phyloP scores from a whole-genome alignment of 495 filamentous ascomycete genomes.

The Xylaria longipes region DNA sequence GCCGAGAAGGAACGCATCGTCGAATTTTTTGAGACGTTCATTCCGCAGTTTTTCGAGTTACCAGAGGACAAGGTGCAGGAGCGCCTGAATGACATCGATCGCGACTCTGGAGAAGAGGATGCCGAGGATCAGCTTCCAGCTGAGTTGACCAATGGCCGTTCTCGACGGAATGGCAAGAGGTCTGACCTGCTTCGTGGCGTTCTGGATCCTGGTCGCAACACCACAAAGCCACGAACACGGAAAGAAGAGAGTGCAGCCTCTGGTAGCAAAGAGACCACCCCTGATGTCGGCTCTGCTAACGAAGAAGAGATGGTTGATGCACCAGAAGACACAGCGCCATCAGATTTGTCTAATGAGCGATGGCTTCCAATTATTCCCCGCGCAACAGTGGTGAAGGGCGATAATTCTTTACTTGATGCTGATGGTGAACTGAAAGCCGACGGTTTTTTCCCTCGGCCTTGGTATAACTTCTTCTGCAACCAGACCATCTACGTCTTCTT shows the following conservation, averaged over 20 bases:
- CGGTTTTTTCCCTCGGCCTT: slow-evolving; percentile 76
- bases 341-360: slow-evolving; percentile 62
- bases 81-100: slow-evolving; percentile 73
- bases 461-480: slow-evolving; percentile 88
- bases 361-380: slow-evolving; percentile 58
- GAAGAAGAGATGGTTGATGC: slow-evolving; percentile 68
- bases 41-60: slow-evolving; percentile 87
- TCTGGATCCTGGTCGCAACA: slow-evolving; percentile 77
- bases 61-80: slow-evolving; percentile 76
- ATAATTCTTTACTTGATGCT: slow-evolving; percentile 46
- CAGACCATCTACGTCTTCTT: slow-evolving; percentile 92
- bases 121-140: slow-evolving; percentile 64
- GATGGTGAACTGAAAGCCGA: slow-evolving; percentile 76
- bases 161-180: slow-evolving; percentile 75
- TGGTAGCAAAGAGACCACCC: slow-evolving; percentile 85
- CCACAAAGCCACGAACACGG: slow-evolving; percentile 62
- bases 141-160: slow-evolving; percentile 64
- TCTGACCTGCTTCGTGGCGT: slow-evolving; percentile 84
- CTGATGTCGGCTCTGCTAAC: slow-evolving; percentile 73
- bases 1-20: slow-evolving; percentile 77
- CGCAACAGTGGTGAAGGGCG: slow-evolving; percentile 54
- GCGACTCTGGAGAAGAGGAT: slow-evolving; percentile 71
- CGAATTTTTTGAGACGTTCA: slow-evolving; percentile 86
- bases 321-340: slow-evolving; percentile 51
- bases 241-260: slow-evolving; percentile 76